A percentile compares a stretch with the other conserved stretches of the same genome.
Evolutionary conservation across 2,329 filamentous ascomycete species (phyloP).

Genomic region (Aspergillus latus): DNA sequence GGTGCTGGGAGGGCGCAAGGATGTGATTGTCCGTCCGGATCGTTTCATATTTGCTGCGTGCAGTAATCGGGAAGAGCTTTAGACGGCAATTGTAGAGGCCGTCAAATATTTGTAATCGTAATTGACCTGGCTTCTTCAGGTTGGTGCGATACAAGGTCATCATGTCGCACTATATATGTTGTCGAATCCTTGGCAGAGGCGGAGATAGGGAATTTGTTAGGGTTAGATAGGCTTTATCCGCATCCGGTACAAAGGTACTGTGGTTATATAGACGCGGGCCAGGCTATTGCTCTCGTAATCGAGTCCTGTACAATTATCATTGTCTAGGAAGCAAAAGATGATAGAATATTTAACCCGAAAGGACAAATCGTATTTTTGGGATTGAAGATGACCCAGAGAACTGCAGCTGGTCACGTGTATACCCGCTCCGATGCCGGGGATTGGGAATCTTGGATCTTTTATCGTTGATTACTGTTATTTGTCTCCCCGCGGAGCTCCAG

Average conservation of each 20-base stretch:
- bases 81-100: neutral
- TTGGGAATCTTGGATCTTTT: conserved; percentile 9
- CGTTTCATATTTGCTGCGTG: conserved; percentile 38
- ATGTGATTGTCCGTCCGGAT: conserved; percentile 35
- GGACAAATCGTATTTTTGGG: neutral
- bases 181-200: neutral
- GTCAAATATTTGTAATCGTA: neutral
- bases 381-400: neutral
- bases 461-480: conserved; percentile 3
- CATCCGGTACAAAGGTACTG: too few species aligned
- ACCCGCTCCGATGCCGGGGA: conserved; percentile 6
- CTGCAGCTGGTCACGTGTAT: neutral
- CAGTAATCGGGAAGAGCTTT: conserved; percentile 23
- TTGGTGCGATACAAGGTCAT: too few species aligned
- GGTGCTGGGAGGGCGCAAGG: conserved; percentile 21
- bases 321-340: too few species aligned
- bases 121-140: too few species aligned
- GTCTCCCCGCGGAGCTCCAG: conserved; percentile 12
- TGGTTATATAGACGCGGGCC: too few species aligned
- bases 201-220: too few species aligned
- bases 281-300: too few species aligned
- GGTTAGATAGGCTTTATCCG: neutral
- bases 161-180: too few species aligned
- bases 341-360: neutral
- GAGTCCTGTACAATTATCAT: too few species aligned